phyloP scores from a whole-genome alignment of 495 filamentous ascomycete species.

The Aspergillus indologenus region DNA sequence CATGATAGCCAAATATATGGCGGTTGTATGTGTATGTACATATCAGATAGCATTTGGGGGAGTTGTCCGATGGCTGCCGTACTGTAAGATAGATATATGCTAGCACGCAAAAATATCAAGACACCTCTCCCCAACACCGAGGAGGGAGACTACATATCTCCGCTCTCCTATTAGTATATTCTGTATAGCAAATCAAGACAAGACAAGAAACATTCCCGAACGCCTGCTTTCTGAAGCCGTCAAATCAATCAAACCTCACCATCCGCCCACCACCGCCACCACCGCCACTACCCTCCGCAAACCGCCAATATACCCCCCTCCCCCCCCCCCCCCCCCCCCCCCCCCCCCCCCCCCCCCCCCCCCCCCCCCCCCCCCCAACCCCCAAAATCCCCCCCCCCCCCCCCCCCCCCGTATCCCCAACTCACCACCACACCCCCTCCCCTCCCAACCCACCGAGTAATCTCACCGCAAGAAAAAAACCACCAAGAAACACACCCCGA shows the following conservation, averaged over 20 bases:
- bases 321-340: too few species aligned
- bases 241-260: neutral
- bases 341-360: neutral
- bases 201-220: conserved; percentile 11
- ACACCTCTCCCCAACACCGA: neutral
- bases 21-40: conserved; percentile 23
- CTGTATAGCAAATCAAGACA: conserved; percentile 17
- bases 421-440: neutral
- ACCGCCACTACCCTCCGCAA: too few species aligned
- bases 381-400: too few species aligned
- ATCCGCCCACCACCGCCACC: conserved; percentile 10
- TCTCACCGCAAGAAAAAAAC: conserved; percentile 75
- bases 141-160: neutral
- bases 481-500: conserved; percentile 86
- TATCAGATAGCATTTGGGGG: conserved; percentile 2
- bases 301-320: too few species aligned
- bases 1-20: conserved; percentile 4
- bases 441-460: conserved; percentile 5
- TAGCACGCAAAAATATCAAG: neutral
- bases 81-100: conserved; percentile 1
- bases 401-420: too few species aligned
- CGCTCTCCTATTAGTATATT: conserved; percentile 5
- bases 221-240: conserved; percentile 12
- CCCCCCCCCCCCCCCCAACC: conserved; percentile 1
- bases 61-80: neutral